Evolutionary conservation across 345 rosid genomes (phyloP), one percentile per base, ranked within the genome.

Genomic region (Pelargonium nanum): DNA sequence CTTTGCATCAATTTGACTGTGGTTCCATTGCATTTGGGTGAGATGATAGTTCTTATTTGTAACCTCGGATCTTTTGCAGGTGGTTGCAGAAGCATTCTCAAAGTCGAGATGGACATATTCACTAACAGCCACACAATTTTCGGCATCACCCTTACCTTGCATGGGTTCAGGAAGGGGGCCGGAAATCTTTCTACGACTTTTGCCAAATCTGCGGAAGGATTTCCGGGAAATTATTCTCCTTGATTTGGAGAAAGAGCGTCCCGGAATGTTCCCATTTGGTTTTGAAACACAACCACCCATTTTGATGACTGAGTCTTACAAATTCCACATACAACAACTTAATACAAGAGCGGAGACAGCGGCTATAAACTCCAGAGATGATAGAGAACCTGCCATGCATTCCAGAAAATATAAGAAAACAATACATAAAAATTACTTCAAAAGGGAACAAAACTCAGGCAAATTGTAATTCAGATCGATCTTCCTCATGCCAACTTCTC

Each of bases 21-120:
- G 81, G 79, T 85, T 85, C 93, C 90, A 82, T 67, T 85, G 96
- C 59, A 86, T 66, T 74, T 89, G 94, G 58, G 87, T 82, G 50
- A 71, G 64, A 65, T 84, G 93, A 67, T 81, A 84, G 28, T 65
- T 72, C 80, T 70, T 68, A 57, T 79, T 81, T 20, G 93, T 69
- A 66, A 80, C 73, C 55, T 81, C 90, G 55, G 85, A 80, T 74
- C 80, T 72, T 67, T 73, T 79, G 77, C 86, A 76, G 58, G 79
- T 72, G 56, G 80, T 62, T 19, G 85, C 80, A 8, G 79, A 71
- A 4, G 78, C 78, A 34, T 78, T 81, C 26, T 79, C 83, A 19
- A 80, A 85, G 67, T 83, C 80, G 24, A 81, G 75, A 64, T 80
- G 86, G 69, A 78, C 80, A 61, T 57, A 78, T 56, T 87, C 83